phyloP scores from a whole-genome alignment of 1,284 basidiomycete species.

The Ceratobasidium sp. region DNA sequence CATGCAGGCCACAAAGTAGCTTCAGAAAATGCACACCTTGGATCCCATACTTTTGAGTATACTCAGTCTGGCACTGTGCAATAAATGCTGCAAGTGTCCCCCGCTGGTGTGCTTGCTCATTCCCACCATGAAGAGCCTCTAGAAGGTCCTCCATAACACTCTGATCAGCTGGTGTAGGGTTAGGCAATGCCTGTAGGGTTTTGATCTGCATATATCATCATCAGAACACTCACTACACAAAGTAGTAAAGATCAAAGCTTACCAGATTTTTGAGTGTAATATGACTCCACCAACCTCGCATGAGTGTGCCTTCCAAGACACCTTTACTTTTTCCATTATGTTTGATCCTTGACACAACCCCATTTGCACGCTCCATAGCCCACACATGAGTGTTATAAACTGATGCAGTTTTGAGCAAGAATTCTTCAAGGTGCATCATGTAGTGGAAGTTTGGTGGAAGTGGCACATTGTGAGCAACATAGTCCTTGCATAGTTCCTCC shows the following conservation, averaged over 20 bases:
- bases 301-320: not conserved
- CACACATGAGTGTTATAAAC: conserved; percentile 13
- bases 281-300: conserved; percentile 4
- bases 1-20: too few species aligned
- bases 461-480: not conserved
- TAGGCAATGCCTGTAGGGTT: not conserved
- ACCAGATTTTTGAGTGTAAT: conserved; percentile 1
- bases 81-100: conserved; percentile 22
- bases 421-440: conserved; percentile 24
- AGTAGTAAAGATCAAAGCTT: not conserved
- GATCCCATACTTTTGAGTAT: conserved; percentile 3
- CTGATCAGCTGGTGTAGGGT: not conserved
- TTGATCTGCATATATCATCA: not conserved
- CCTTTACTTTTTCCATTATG: conserved; percentile 4
- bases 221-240: not conserved
- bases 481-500: not conserved
- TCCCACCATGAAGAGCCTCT: not conserved
- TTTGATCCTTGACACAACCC: not conserved
- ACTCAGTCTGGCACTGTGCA: conserved; percentile 13
- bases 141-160: not conserved
- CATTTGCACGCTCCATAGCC: conserved; percentile 13
- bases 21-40: not conserved
- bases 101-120: conserved; percentile 16
- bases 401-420: not conserved
- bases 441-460: conserved; percentile 4